Conservation (phyloP, 2,329 filamentous ascomycete genomes). For the Aspergillus sp. region DNA sequence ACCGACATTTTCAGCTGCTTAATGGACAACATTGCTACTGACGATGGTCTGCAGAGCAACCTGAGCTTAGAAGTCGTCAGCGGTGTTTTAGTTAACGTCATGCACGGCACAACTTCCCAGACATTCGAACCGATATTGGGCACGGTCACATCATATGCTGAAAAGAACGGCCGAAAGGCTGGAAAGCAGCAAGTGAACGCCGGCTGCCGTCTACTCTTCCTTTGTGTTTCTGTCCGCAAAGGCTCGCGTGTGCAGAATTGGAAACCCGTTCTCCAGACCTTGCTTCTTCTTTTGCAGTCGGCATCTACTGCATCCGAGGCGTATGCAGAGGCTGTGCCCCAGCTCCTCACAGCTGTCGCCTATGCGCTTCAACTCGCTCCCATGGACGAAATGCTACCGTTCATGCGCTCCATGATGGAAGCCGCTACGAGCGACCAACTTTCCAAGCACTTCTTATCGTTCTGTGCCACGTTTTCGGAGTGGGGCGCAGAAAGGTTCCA, state of each 20-base stretch:
- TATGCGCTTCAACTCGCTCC: slow-evolving; percentile 74
- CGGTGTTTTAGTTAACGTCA: slow-evolving; percentile 75
- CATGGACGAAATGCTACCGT: slow-evolving; percentile 73
- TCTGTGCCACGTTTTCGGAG: slow-evolving; percentile 78
- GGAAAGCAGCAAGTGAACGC: slow-evolving; percentile 43
- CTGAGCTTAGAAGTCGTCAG: slow-evolving; percentile 62
- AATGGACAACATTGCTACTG: slow-evolving; percentile 36
- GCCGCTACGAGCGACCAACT: slow-evolving; percentile 65
- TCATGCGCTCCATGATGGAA: slow-evolving; percentile 65
- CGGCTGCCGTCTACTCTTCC: slow-evolving; percentile 47
- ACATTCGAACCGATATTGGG: slow-evolving; percentile 70
- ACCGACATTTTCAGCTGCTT: slow-evolving; percentile 54
- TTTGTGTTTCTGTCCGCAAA: slow-evolving; percentile 76
- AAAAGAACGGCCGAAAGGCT: slow-evolving; percentile 32
- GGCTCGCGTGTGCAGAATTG: slow-evolving; percentile 74
- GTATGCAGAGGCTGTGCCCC: slow-evolving; percentile 28
- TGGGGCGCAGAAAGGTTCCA: slow-evolving; percentile 73
- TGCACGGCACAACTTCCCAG: slow-evolving; percentile 76
- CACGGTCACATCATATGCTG: slow-evolving; percentile 56
- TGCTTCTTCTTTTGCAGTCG: slow-evolving; percentile 54
- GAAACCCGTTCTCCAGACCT: slow-evolving; percentile 60
- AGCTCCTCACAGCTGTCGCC: slow-evolving; percentile 51
- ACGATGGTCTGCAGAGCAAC: slow-evolving; percentile 28
- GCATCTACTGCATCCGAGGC: slow-evolving; percentile 23
- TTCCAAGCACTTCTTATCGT: slow-evolving; percentile 73